A percentile compares a stretch with the other conserved stretches of the same genome.
Conservation (phyloP, 257 asterid species). For the Rauvolfia tetraphylla region DNA sequence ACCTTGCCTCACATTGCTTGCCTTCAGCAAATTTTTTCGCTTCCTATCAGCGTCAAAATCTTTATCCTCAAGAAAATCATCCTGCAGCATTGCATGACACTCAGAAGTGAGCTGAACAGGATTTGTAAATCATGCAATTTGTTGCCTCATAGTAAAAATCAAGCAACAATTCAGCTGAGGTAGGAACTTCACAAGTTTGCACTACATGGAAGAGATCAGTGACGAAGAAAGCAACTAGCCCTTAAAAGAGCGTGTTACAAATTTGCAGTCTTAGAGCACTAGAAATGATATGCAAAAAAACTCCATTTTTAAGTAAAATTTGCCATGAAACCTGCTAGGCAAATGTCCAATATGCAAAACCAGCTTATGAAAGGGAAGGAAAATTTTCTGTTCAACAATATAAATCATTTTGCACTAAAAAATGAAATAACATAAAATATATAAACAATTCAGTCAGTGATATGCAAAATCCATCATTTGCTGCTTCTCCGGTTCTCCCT, state of each 20-base stretch:
- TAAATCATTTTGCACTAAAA: not conserved
- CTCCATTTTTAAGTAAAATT: not conserved
- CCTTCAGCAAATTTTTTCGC: slow-evolving; percentile 42
- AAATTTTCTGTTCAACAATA: not conserved
- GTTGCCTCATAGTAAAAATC: too few relatives aligned
- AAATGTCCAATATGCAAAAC: not conserved
- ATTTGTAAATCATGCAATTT: not conserved
- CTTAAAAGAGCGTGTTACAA: not conserved
- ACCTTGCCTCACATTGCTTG: slow-evolving; percentile 45
- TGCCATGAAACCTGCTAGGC: not conserved
- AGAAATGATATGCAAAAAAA: not conserved
- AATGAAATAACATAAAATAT: not conserved
- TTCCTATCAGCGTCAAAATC: slow-evolving; percentile 50
- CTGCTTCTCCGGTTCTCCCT: not conserved
- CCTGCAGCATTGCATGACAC: slow-evolving; percentile 35
- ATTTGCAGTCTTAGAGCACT: not conserved
- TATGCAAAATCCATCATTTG: not conserved
- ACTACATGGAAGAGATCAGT: not conserved
- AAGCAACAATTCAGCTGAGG: not conserved
- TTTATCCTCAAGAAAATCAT: slow-evolving; percentile 40
- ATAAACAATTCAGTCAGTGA: not conserved
- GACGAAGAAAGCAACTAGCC: not conserved
- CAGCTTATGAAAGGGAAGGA: not conserved
- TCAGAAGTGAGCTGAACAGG: not conserved
- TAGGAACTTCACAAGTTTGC: not conserved